Base-by-base conservation (phyloP, 148 eudicot species). In the Diospyros kaki region DNA sequence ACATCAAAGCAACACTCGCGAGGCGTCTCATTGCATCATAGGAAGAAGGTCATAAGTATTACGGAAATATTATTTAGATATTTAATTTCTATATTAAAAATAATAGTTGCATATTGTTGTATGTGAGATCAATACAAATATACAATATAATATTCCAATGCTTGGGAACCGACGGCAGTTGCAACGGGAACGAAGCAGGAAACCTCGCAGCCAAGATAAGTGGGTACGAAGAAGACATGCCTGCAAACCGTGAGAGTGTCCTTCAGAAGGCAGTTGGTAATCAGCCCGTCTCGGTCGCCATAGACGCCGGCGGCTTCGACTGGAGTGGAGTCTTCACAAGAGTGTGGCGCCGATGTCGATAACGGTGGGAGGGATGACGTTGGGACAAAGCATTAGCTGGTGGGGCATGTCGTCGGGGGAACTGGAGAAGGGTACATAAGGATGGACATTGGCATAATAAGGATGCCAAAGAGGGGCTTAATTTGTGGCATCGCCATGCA, bases 211-310 rank as follows among this genome's bases (percentile, higher is more conserved):
- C 68, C 68, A 64, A 40, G 46, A 64, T 64, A 40, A 64, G 46
- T 40, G 68, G 15, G 48, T 64, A 64, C 28, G 46, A 64, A 41
- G 28, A 28, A 28, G 68, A 64, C 42, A 17, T 64, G 68, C 68
- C 68, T 13, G 68, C 48, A 45, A 64, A 64, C 14, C 62, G 69
- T 17, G 76, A 73, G 60, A 17, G 17, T 46, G 76, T 68, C 18
- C 40, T 62, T 40, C 17, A 46, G 3, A 73, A 73, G 46, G 76
- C 69, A 5, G 68, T 73, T 48, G 76, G 69, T 14, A 73, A 48
- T 64, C 76, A 73, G 13, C 76, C 69, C 0, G 15, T 73, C 50
- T 73, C 71, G n/a, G 77, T 74, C 11, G 46, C 48, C 48, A 64
- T 64, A 13, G 68, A 64, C 12, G 68, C 68, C 0, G 17, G 68